Evolutionary conservation across 306 rosid species (phyloP).

Genomic region (Casuarina cunninghamiana): DNA sequence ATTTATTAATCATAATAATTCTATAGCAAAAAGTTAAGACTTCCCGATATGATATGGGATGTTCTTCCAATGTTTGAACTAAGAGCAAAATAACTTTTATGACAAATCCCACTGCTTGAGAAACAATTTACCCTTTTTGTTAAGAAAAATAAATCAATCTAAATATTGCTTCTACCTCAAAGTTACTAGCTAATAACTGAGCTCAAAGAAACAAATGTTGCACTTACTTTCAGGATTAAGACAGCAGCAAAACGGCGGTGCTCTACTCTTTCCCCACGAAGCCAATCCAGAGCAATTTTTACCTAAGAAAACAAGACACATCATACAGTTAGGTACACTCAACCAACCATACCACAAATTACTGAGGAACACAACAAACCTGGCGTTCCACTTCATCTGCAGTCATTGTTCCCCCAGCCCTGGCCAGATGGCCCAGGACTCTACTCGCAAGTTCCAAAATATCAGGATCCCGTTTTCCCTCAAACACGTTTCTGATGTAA

Average conservation of each 20-base stretch:
- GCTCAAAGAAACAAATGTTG: background rate
- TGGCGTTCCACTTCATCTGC: slow-evolving; percentile 97
- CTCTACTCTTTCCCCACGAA: slow-evolving; percentile 84
- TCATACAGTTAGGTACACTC: slow-evolving; percentile 20
- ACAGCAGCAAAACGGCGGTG: slow-evolving; percentile 94
- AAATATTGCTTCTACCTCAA: background rate
- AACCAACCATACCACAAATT: background rate
- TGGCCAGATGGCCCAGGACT: slow-evolving; percentile 92
- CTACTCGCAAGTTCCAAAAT: slow-evolving; percentile 86
- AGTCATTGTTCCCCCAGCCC: slow-evolving; percentile 99
- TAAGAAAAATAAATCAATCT: background rate
- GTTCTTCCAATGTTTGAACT: background rate
- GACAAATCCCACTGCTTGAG: background rate
- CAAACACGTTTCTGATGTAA: slow-evolving; percentile 84
- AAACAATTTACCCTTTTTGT: background rate
- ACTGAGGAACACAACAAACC: slow-evolving; percentile 45
- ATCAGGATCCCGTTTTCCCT: slow-evolving; percentile 85
- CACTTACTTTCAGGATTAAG: slow-evolving; percentile 85
- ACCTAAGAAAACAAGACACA: slow-evolving; percentile 45
- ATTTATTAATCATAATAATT: background rate
- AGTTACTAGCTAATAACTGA: background rate
- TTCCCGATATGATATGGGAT: background rate
- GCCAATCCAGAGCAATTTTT: slow-evolving; percentile 87
- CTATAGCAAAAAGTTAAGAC: background rate
- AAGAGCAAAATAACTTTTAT: background rate